A percentile compares a stretch with the other conserved stretches of the same genome.
Conservation (phyloP, 129 eudicot species). For the Escallonia rubra region DNA sequence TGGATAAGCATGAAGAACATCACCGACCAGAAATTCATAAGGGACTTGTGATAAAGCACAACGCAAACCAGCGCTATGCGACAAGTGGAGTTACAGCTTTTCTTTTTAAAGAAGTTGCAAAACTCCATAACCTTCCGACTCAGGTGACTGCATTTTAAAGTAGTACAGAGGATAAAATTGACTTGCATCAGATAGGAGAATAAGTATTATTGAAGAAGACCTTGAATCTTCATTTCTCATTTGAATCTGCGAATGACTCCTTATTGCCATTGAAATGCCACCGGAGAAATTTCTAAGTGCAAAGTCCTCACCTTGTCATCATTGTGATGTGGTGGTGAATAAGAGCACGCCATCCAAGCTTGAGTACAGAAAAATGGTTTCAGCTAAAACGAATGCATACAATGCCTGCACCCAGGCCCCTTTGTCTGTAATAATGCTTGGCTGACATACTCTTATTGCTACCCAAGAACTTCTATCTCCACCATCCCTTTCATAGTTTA, state of each 20-base stretch:
- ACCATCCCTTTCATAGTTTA: neutral
- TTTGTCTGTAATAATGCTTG: too few relatives aligned
- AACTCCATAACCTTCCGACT: conserved; percentile 68
- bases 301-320: too few relatives aligned
- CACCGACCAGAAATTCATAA: conserved; percentile 82
- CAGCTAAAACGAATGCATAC: too few relatives aligned
- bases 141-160: conserved; percentile 48
- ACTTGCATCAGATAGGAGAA: neutral
- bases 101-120: conserved; percentile 88
- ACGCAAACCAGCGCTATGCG: conserved; percentile 98
- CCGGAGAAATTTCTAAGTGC: too few relatives aligned
- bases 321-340: too few relatives aligned
- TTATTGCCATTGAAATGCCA: neutral
- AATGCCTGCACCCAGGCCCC: too few relatives aligned
- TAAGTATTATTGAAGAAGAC: neutral
- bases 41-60: conserved; percentile 91
- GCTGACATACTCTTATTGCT: too few relatives aligned
- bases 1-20: conserved; percentile 87
- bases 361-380: too few relatives aligned
- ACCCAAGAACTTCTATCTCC: too few relatives aligned
- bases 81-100: conserved; percentile 94
- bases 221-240: neutral
- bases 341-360: too few relatives aligned
- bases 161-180: neutral
- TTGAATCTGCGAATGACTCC: neutral